A percentile compares a stretch with the other conserved stretches of the same genome.
Conservation (phyloP, 2,329 filamentous ascomycete species). For the Penicillium sp. region DNA sequence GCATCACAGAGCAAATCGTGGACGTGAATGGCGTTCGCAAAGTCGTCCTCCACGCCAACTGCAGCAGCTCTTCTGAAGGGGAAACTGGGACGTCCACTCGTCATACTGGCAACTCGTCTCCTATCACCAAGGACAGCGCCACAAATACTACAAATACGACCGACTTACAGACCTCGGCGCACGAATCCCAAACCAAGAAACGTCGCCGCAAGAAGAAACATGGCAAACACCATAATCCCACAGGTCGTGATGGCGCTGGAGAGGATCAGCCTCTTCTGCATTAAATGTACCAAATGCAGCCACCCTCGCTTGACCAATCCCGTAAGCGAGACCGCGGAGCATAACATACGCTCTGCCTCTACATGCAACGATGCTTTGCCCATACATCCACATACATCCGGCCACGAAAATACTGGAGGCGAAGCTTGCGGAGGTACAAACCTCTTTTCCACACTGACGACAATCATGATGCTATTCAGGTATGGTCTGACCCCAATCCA, state of each 20-base stretch:
- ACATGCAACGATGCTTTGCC: neutral
- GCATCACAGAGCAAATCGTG: constrained; percentile 79
- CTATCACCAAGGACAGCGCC: constrained; percentile 7
- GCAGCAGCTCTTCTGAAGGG: constrained; percentile 57
- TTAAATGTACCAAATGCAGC: neutral
- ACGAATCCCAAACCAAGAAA: constrained; percentile 22
- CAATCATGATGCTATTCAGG: neutral
- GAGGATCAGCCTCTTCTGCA: constrained; percentile 34
- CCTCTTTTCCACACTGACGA: neutral
- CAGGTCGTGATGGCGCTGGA: constrained; percentile 14
- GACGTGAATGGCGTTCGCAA: constrained; percentile 77
- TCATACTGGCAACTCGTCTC: constrained; percentile 21
- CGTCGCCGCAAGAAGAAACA: constrained; percentile 35
- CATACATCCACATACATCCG: neutral
- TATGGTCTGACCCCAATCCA: neutral
- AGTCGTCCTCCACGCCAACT: constrained; percentile 73
- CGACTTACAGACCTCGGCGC: constrained; percentile 10
- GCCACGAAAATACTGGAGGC: neutral
- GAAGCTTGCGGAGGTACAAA: neutral
- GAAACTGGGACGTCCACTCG: constrained; percentile 28
- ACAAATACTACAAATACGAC: constrained; percentile 10
- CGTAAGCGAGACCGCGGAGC: neutral
- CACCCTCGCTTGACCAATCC: neutral
- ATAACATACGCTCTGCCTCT: neutral
- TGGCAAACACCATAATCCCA: constrained; percentile 21